Base-by-base conservation (phyloP, 176 grass and related monocot species). In the Zoysia japonica region DNA sequence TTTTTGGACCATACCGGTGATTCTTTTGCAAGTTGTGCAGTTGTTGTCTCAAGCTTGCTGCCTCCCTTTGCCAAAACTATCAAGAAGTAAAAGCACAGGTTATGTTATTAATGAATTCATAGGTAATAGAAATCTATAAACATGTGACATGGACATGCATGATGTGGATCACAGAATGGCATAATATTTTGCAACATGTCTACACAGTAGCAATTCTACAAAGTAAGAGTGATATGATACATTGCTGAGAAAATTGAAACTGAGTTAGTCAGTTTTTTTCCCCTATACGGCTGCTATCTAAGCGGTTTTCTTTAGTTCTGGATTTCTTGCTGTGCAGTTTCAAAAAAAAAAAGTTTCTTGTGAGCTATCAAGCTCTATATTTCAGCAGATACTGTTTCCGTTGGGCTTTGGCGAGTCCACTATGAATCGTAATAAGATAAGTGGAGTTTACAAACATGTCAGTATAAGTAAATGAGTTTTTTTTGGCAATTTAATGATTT, bases 11-110 rank as follows among this genome's bases (percentile, higher is more conserved):
- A 76, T 91, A 93, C 94, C 91, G 82, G 65, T 97, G 83, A 85
- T 84, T 94, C 88, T 94, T 87, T 97, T 94, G 91, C 87, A 97
- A 85, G 80, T 88, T 97, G 49, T 86, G 91, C 88, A 97, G 91
- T 93, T 97, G 94, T 86, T 97, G 91, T 88, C 91, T 97, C 91
- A 97, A 97, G 91, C 89, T 94, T 92, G 91, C 87, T 88, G 89
- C 83, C 89, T 94, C 91, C 80, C 83, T 87, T 90, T 97, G 91
- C 94, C 94, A 94, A 60, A 97, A 88, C 91, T 93, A 85, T 72
- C 45, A 75, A 84, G 53, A 70, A 70, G 67, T n/a, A 43, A 74
- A 82, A 81, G 65, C 38, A 61, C 14, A 17, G 78, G 76, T 83
- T 81, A 83, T 78, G 19, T 45, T 60, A 72, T 60, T 70, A 6